Base-by-base conservation (phyloP, 2,329 filamentous ascomycete species). In the Cercospora sp. region DNA sequence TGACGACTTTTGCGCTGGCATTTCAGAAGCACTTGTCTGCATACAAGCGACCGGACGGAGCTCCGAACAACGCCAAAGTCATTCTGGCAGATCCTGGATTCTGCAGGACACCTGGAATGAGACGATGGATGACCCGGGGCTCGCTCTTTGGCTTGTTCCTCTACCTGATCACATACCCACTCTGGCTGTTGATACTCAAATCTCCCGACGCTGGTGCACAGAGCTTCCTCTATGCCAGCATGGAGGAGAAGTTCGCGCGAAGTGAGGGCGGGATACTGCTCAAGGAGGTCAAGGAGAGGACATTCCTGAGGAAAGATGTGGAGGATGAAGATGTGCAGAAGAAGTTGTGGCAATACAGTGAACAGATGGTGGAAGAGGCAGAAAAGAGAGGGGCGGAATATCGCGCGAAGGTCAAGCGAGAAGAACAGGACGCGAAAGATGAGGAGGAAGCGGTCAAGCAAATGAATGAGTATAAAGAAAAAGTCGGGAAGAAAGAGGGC, bases 21-120 rank as follows among this genome's bases (percentile, higher is more conserved):
- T 97, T 94, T 79, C 94, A 98, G 81, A 95, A 97, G 78, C 94
- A 97, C 78, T 85, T 99, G 58, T 89, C 93, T 72, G 83, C 90
- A 2, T 97, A 96, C 80, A 87, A 91, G 75, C 87, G 95, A 26
- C 93, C 94, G 0, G 95, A 99, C 78, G 87, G 90, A 70, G 83
- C 91, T 59, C 93, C 93, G 0, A 90, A 90, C 83, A 97, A 93
- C 73, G 86, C 93, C 3, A 88, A 92, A 37, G 93, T 97, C 57
- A 84, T 97, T 61, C 86, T 97, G 67, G 92, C 94, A 2, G 94
- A 99, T 75, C 95, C 95, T 0, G 94, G 95, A 21, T 88, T 90
- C 72, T 87, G 89, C 26, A 88, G 95, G 63, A 98, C 94, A 8
- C 93, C 94, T 0, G 94, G 95, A 1, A 97, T 90, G 80, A 87